Base-by-base conservation (phyloP, 768 basidiomycete genomes). In the Chalciporus chontae region DNA sequence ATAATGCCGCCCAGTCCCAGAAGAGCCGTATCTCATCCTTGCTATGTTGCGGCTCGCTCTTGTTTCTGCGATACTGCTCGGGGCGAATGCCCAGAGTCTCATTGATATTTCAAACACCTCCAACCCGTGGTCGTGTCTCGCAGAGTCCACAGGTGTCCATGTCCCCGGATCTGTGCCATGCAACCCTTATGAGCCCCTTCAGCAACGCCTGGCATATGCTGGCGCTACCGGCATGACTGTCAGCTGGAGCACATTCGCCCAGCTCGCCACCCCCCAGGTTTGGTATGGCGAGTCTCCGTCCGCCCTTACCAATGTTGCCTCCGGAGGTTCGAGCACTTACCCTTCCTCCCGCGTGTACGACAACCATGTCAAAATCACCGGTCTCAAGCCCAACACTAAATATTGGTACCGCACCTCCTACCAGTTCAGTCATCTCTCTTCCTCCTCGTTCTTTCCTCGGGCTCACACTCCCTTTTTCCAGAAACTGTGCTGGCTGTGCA, bases 321-420 rank as follows among this genome's bases (percentile, higher is more conserved):
- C 45, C 14, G 64, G 63, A 34, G 47, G 0, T 11, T 66, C 61
- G 24, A 47, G 41, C 40, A 65, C 63, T 4, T 65, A 63, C 43
- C 55, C 56, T 14, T 45, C 50, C 14, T 65, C 63, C 4, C 59
- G 58, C 40, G 64, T 66, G 18, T 65, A 56, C 18, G 53, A 65
- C 43, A 65, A 65, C 45, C 64, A 65, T 36, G 63, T 65, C 21
- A 65, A 54, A 39, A 26, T 65, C 27, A 63, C 56, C 5, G 61
- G 56, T 9, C 55, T 65, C 26, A 48, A 57, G n/a, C 41, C 64
- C 13, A 40, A 45, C 8, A 65, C 63, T 13, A 58, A 47, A 21
- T 64, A 65, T 41, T 65, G 64, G 63, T 65, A 65, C 36, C 61
- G 61, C 19, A 50, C 50, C 5, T 61, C 61, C 17, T 51, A 66